Percentiles rank a stretch among this genome's conserved stretches.
phyloP scores from a whole-genome alignment of 768 basidiomycete genomes.

The Cystofilobasidium capitatum region DNA sequence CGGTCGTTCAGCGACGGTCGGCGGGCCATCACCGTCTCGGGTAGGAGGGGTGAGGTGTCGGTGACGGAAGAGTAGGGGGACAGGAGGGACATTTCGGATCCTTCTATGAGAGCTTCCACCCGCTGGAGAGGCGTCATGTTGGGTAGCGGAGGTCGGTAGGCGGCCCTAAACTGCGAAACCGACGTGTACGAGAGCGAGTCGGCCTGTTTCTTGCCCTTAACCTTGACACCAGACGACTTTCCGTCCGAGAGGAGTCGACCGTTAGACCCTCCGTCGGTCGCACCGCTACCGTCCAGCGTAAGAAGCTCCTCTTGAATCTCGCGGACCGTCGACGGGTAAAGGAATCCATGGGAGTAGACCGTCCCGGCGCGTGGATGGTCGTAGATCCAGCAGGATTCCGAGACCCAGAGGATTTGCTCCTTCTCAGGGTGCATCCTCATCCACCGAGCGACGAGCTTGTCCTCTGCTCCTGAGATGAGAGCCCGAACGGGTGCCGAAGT shows the following conservation, averaged over 20 bases:
- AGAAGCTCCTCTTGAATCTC: constrained; percentile 49
- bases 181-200: constrained; percentile 57
- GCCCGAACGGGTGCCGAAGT: constrained; percentile 58
- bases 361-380: constrained; percentile 92
- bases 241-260: not conserved
- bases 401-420: constrained; percentile 71
- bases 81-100: constrained; percentile 63
- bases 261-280: not conserved
- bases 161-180: constrained; percentile 71
- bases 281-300: not conserved
- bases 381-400: constrained; percentile 95
- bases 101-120: constrained; percentile 87
- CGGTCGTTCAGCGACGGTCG: constrained; percentile 21
- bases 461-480: constrained; percentile 71
- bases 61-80: constrained; percentile 17
- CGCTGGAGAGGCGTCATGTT: constrained; percentile 60
- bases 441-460: constrained; percentile 82
- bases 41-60: constrained; percentile 2
- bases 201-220: constrained; percentile 1
- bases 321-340: constrained; percentile 79
- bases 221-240: not conserved
- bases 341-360: constrained; percentile 90
- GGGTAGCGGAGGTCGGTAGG: constrained; percentile 60
- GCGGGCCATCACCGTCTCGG: constrained; percentile 21
- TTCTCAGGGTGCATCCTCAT: constrained; percentile 67